phyloP scores from a whole-genome alignment of 805 yeast genomes.

The Brettanomyces custersianus region DNA sequence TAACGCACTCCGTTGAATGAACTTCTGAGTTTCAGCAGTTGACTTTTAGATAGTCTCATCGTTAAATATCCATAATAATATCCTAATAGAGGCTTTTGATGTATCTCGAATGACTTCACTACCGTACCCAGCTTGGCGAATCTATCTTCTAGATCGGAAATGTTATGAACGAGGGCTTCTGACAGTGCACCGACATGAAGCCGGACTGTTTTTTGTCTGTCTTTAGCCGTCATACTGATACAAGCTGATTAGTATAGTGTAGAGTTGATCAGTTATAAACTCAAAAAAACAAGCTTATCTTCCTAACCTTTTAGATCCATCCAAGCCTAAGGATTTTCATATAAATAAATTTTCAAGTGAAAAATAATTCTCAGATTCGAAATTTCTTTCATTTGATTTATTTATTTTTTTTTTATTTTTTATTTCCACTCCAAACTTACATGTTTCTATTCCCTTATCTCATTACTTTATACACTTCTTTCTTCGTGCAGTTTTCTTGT shows the following conservation, averaged over 20 bases:
- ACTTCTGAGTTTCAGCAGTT: slow-evolving; percentile 40
- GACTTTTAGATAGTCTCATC: slow-evolving; percentile 38
- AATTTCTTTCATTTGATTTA: background rate
- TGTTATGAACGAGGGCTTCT: slow-evolving; percentile 34
- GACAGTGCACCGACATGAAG: slow-evolving; percentile 68
- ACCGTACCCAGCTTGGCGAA: slow-evolving; percentile 56
- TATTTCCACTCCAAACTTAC: too few relatives aligned
- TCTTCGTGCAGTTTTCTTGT: too few relatives aligned
- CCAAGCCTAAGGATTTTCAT: background rate
- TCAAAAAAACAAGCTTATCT: too few relatives aligned
- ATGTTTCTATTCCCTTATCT: too few relatives aligned
- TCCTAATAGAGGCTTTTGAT: slow-evolving; percentile 44
- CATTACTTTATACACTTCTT: too few relatives aligned
- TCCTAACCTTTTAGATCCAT: background rate
- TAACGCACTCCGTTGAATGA: slow-evolving; percentile 64
- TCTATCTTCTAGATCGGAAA: slow-evolving; percentile 42
- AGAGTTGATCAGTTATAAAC: too few relatives aligned
- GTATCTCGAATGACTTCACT: slow-evolving; percentile 37
- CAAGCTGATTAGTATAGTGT: too few relatives aligned
- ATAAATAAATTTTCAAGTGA: background rate
- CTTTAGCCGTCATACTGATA: background rate
- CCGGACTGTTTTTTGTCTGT: slow-evolving; percentile 4
- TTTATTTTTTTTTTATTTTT: background rate
- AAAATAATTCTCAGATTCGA: background rate
- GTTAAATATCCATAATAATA: slow-evolving; percentile 60